Evolutionary conservation across 805 yeast species (phyloP).

Genomic region (Cyberlindnera petersonii): DNA sequence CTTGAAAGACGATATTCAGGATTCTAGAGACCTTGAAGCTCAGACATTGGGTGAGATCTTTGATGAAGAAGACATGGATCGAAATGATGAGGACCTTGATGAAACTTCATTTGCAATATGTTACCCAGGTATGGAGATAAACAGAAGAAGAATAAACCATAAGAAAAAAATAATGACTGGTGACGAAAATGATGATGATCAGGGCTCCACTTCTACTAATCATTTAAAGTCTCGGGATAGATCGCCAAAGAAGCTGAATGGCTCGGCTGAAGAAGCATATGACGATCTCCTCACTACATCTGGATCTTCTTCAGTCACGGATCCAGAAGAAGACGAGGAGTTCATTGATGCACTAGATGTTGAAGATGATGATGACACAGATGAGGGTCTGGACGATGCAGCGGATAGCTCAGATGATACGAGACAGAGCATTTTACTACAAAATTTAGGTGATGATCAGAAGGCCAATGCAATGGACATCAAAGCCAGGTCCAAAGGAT

Average conservation of each 20-base stretch:
- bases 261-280: no score
- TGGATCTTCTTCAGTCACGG: no score
- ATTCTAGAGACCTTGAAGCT: slow-evolving; percentile 55
- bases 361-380: slow-evolving; percentile 8
- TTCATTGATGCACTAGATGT: slow-evolving; percentile 8
- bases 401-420: not conserved
- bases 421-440: slow-evolving; percentile 7
- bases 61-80: slow-evolving; percentile 17
- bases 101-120: slow-evolving; percentile 32
- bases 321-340: not conserved
- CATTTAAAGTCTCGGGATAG: no score
- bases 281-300: no score
- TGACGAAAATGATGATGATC: slow-evolving; percentile 24
- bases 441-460: slow-evolving; percentile 21
- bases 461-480: slow-evolving; percentile 19
- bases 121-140: slow-evolving; percentile 34
- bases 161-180: slow-evolving; percentile 26
- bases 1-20: slow-evolving; percentile 63
- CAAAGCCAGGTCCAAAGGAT: slow-evolving; percentile 15
- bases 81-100: slow-evolving; percentile 7
- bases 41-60: slow-evolving; percentile 49
- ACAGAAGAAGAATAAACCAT: slow-evolving; percentile 20
- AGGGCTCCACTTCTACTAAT: no score
- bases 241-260: not conserved
- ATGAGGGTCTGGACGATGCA: not conserved